Conservation (phyloP, 2,329 filamentous ascomycete genomes). For the Macrophomina tecta region DNA sequence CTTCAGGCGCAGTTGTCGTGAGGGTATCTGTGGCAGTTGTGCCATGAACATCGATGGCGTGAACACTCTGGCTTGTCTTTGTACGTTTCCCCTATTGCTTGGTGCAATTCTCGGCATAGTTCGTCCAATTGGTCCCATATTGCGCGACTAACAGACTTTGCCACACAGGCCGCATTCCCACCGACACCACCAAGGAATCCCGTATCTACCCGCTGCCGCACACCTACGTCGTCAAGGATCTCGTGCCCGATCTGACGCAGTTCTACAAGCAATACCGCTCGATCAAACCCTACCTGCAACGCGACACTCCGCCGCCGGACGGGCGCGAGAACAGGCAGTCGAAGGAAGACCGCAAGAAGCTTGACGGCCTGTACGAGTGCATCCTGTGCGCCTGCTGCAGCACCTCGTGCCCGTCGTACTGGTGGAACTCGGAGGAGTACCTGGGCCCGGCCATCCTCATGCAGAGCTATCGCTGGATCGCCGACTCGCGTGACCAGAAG, state of each 20-base stretch:
- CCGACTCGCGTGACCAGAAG: conserved; percentile 91
- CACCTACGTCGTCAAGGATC: conserved; percentile 98
- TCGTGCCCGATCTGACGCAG: conserved; percentile 95
- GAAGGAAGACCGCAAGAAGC: conserved; percentile 91
- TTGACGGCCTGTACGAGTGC: conserved; percentile 98
- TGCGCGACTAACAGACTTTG: conserved; percentile 1
- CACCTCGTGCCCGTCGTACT: conserved; percentile 99
- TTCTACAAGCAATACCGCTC: conserved; percentile 99
- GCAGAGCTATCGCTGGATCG: conserved; percentile 97
- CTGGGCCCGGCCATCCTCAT: conserved; percentile 95
- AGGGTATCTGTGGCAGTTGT: conserved; percentile 98
- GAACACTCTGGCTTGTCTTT: conserved; percentile 96
- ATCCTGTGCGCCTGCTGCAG: conserved; percentile 99
- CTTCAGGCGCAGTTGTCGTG: conserved; percentile 93
- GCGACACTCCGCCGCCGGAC: conserved; percentile 81
- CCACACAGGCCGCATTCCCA: conserved; percentile 82
- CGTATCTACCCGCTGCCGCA: conserved; percentile 98
- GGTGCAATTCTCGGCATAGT: no score
- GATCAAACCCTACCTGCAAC: conserved; percentile 97
- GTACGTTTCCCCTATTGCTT: conserved; percentile 57
- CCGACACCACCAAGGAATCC: conserved; percentile 77
- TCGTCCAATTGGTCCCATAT: background rate
- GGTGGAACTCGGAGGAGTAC: conserved; percentile 99
- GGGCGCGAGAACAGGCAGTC: conserved; percentile 91
- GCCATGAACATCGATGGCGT: conserved; percentile 99